Percentiles rank a stretch among this genome's conserved stretches.
phyloP scores from a whole-genome alignment of 2,329 filamentous ascomycete species.

The Monosporascus sp. region DNA sequence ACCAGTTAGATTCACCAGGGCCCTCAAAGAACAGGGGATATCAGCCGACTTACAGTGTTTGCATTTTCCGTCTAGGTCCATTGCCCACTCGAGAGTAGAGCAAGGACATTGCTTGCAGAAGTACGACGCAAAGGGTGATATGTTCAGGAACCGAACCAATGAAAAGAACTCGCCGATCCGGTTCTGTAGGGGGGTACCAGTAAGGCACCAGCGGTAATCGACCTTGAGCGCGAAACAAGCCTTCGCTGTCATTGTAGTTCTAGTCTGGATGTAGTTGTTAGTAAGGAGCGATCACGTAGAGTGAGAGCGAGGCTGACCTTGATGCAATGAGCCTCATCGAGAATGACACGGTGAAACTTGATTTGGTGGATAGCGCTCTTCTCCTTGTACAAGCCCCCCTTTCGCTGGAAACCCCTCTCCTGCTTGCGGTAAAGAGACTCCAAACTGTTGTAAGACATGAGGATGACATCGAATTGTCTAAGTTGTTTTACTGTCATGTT shows the following conservation, averaged over 20 bases:
- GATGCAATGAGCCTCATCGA: conserved; percentile 95
- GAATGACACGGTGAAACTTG: conserved; percentile 82
- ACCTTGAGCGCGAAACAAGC: conserved; percentile 89
- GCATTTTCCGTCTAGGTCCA: conserved; percentile 68
- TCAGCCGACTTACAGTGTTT: conserved; percentile 55
- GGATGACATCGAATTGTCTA: conserved; percentile 83
- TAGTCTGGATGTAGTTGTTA: conserved; percentile 42
- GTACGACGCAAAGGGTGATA: conserved; percentile 86
- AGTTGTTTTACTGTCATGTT: conserved; percentile 68
- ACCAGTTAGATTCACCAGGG: conserved; percentile 4
- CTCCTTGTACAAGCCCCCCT: conserved; percentile 76
- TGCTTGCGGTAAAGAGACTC: conserved; percentile 93
- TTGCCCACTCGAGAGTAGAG: conserved; percentile 75
- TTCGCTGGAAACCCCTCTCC: conserved; percentile 80
- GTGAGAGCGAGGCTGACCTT: conserved; percentile 45
- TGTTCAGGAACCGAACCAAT: conserved; percentile 82
- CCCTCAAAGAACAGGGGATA: background rate
- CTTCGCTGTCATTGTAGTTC: conserved; percentile 86
- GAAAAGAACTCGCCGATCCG: conserved; percentile 97
- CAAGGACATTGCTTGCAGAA: conserved; percentile 87
- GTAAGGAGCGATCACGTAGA: conserved; percentile 14
- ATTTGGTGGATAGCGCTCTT: conserved; percentile 76
- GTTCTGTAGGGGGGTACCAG: conserved; percentile 92
- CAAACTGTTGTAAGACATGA: conserved; percentile 92
- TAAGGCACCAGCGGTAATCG: conserved; percentile 91